Conservation (phyloP, 192 early-diverging fungal species). For the Coemansia sp. region DNA sequence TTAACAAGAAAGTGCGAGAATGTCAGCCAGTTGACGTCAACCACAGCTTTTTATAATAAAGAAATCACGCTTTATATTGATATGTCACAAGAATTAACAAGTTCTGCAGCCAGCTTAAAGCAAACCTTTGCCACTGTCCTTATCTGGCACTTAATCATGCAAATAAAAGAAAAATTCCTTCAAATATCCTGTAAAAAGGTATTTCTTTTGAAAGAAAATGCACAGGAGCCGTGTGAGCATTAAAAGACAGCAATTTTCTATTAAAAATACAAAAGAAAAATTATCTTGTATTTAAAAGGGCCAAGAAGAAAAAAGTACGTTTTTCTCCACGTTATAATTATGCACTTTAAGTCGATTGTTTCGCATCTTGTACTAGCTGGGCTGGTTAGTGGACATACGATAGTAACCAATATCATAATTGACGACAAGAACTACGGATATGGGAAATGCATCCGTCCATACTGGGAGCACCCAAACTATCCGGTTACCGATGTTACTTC, state of each 20-base stretch:
- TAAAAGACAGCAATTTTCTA: background rate
- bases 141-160: too few species aligned
- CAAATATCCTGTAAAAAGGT: background rate
- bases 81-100: background rate
- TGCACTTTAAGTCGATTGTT: too few species aligned
- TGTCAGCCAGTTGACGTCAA: background rate
- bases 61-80: constrained; percentile 7
- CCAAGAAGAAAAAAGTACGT: too few species aligned
- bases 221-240: background rate
- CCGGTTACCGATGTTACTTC: background rate
- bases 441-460: constrained; percentile 10
- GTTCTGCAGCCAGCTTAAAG: background rate
- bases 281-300: too few species aligned
- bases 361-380: too few species aligned
- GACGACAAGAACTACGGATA: background rate
- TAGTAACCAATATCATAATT: background rate
- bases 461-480: constrained; percentile 1
- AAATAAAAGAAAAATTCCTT: background rate
- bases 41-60: constrained; percentile 10
- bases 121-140: background rate
- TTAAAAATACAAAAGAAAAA: too few species aligned
- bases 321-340: too few species aligned
- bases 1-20: background rate
- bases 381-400: background rate
- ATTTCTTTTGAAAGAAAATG: background rate